Evolutionary conservation across 139 green algal species (phyloP).

Genomic region (Picochlorum costavermella): DNA sequence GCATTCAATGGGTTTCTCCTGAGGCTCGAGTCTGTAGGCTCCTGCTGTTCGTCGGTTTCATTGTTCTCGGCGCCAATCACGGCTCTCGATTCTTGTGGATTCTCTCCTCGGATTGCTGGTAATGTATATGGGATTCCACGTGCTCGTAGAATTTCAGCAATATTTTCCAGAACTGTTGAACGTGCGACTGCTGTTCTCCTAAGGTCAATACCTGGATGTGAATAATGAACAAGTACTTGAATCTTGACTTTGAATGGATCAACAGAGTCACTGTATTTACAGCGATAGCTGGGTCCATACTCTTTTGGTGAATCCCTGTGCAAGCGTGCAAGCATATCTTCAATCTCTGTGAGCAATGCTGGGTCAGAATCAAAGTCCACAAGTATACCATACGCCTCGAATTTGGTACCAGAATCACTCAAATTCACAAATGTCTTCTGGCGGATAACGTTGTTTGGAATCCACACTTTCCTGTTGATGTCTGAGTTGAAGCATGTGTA

Average conservation of each 20-base stretch:
- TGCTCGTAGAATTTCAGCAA: background rate
- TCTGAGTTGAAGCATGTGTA: constrained; percentile 4
- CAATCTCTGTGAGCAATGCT: background rate
- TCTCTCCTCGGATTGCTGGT: background rate
- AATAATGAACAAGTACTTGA: background rate
- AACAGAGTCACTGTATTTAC: background rate
- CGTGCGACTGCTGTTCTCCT: background rate
- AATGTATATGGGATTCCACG: background rate
- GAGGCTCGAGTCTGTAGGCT: too few relatives aligned
- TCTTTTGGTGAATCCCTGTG: background rate
- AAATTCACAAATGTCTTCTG: constrained; percentile 2
- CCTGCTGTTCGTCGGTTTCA: too few relatives aligned
- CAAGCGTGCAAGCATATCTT: background rate
- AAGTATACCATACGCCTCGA: background rate
- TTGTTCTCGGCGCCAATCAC: too few relatives aligned
- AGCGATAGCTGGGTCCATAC: background rate
- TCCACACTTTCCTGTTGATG: background rate
- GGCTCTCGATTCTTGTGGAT: too few relatives aligned
- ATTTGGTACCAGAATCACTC: background rate
- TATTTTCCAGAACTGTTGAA: background rate
- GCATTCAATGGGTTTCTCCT: too few relatives aligned
- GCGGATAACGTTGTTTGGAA: background rate
- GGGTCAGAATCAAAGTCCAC: background rate
- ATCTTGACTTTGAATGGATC: constrained; percentile 1
- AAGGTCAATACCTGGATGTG: background rate